phyloP scores from a whole-genome alignment of 2,329 filamentous ascomycete genomes.

The Fusarium chlamydosporum region DNA sequence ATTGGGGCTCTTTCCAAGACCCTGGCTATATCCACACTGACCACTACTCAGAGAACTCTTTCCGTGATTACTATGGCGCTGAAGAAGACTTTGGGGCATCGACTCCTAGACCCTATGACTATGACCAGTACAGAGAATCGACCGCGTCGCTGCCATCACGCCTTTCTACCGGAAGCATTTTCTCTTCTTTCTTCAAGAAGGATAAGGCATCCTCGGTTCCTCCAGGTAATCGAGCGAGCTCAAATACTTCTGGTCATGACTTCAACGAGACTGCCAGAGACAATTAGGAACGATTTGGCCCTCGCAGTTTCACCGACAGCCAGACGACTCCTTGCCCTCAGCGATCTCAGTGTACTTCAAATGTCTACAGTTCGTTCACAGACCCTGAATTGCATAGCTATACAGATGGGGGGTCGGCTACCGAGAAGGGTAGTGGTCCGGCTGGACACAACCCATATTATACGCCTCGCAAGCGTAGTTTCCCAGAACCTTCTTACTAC shows the following conservation, averaged over 20 bases:
- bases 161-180: conserved; percentile 34
- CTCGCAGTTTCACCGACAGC: conserved; percentile 36
- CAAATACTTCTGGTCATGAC: conserved; percentile 24
- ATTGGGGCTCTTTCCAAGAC: conserved; percentile 30
- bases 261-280: conserved; percentile 46
- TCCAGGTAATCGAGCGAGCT: conserved; percentile 11
- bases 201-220: conserved; percentile 14
- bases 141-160: conserved; percentile 38
- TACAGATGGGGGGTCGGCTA: conserved; percentile 25
- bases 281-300: conserved; percentile 48
- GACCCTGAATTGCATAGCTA: conserved; percentile 28
- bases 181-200: conserved; percentile 47
- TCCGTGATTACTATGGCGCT: conserved; percentile 10
- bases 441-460: conserved; percentile 56
- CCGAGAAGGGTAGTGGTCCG: conserved; percentile 17
- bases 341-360: conserved; percentile 17
- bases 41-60: conserved; percentile 1
- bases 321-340: conserved; percentile 35
- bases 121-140: conserved; percentile 18
- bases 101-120: background rate
- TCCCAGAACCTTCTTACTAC: conserved; percentile 26
- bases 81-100: conserved; percentile 10
- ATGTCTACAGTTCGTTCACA: conserved; percentile 28
- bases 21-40: conserved; percentile 7
- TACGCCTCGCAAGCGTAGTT: conserved; percentile 46